Percentiles rank a stretch among this genome's conserved stretches.
Evolutionary conservation across 768 basidiomycete species (phyloP).

Genomic region (Mycena floridula): DNA sequence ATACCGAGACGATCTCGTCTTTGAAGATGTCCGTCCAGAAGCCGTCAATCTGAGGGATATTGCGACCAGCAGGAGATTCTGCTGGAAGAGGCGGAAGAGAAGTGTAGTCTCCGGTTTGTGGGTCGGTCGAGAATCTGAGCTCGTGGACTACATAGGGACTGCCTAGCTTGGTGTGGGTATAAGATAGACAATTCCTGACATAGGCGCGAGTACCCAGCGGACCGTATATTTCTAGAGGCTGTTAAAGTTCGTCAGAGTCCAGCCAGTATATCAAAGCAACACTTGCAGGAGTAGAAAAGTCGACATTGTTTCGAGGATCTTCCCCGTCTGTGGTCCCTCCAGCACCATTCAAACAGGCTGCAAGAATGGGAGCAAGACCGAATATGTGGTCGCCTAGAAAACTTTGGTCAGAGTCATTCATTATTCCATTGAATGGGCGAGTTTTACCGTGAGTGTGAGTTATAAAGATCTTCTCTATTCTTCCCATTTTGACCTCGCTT

Average conservation of each 20-base stretch:
- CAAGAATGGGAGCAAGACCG: constrained; percentile 64
- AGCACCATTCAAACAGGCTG: constrained; percentile 66
- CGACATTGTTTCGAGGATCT: constrained; percentile 47
- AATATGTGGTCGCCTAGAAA: constrained; percentile 77
- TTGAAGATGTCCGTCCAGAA: constrained; percentile 63
- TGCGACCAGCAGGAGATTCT: constrained; percentile 56
- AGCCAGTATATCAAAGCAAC: neutral
- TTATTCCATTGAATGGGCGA: neutral
- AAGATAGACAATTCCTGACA: constrained; percentile 58
- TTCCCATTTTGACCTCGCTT: constrained; percentile 71
- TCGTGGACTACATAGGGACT: constrained; percentile 79
- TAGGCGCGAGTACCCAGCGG: constrained; percentile 80
- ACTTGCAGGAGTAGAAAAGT: constrained; percentile 29
- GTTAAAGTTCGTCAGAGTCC: constrained; percentile 2
- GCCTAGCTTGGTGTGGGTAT: constrained; percentile 64
- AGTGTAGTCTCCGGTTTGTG: constrained; percentile 42
- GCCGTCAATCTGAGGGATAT: constrained; percentile 55
- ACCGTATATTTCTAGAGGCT: constrained; percentile 83
- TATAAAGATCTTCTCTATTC: constrained; percentile 77
- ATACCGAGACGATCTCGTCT: constrained; percentile 51
- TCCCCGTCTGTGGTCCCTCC: constrained; percentile 58
- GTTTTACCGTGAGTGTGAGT: constrained; percentile 81
- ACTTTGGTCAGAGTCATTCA: neutral
- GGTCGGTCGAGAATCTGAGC: constrained; percentile 59
- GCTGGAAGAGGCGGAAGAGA: constrained; percentile 38